Conservation (phyloP, 768 basidiomycete genomes). For the Serendipita vermifera region DNA sequence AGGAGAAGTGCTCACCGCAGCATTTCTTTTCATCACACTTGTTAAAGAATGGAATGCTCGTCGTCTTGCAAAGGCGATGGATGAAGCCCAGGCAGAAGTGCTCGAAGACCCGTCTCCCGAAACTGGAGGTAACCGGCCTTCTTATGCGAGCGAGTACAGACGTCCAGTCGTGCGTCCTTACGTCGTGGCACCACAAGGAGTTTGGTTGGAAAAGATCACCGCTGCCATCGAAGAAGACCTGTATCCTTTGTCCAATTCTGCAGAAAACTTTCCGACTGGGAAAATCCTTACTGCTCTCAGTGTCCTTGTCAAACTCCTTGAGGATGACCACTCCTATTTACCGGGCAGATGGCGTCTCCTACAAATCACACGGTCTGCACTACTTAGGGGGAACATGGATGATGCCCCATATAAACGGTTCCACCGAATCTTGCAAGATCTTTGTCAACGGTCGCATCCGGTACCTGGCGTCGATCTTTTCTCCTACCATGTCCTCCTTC, state of each 20-base stretch:
- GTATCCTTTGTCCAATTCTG: too few relatives aligned
- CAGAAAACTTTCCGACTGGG: too few relatives aligned
- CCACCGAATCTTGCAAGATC: constrained; percentile 19
- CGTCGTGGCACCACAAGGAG: too few relatives aligned
- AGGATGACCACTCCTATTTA: background rate
- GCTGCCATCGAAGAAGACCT: too few relatives aligned
- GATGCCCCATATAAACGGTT: constrained; percentile 12
- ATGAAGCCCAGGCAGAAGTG: too few relatives aligned
- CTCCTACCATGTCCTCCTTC: constrained; percentile 48
- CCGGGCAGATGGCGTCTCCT: constrained; percentile 2
- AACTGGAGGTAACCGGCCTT: too few relatives aligned
- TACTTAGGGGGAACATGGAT: background rate
- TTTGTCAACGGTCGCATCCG: background rate
- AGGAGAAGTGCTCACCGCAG: constrained; percentile 67
- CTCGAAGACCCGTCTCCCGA: too few relatives aligned
- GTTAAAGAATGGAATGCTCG: constrained; percentile 49
- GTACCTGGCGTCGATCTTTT: constrained; percentile 20
- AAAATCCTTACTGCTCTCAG: too few relatives aligned
- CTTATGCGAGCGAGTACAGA: too few relatives aligned
- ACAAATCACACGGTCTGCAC: background rate
- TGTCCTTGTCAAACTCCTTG: background rate
- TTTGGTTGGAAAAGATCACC: too few relatives aligned
- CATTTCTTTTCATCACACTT: constrained; percentile 51
- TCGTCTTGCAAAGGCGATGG: too few relatives aligned
- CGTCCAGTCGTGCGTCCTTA: too few relatives aligned